A percentile compares a stretch with the other conserved stretches of the same genome.
These are phyloP conservation scores for Ustilago nuda DNA, from an alignment of 1,284 basidiomycete genomes.

Conservation along the genomic window DNA sequence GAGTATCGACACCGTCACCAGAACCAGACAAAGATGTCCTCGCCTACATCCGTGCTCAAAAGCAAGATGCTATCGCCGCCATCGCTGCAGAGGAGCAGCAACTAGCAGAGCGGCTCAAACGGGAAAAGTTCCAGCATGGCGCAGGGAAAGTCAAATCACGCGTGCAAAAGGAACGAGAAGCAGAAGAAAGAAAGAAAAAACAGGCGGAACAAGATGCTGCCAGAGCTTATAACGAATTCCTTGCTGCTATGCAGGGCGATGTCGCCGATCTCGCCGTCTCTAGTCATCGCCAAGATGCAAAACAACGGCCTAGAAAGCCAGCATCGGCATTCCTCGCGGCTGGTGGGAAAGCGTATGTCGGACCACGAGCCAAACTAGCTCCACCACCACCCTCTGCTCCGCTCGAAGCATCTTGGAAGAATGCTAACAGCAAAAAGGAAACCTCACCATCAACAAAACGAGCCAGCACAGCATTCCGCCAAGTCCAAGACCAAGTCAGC, in stretches of 20 bases:
- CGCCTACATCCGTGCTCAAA: slow-evolving; percentile 41
- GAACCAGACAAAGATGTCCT: slow-evolving; percentile 41
- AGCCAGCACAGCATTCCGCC: slow-evolving; percentile 38
- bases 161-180: slow-evolving; percentile 57
- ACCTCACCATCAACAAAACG: slow-evolving; percentile 7
- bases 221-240: slow-evolving; percentile 58
- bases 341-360: slow-evolving; percentile 48
- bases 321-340: slow-evolving; percentile 40
- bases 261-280: slow-evolving; percentile 10
- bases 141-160: slow-evolving; percentile 50
- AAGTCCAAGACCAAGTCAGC: slow-evolving; percentile 28
- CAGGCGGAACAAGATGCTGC: slow-evolving; percentile 56
- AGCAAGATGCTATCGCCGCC: slow-evolving; percentile 7
- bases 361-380: slow-evolving; percentile 4
- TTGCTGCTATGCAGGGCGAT: slow-evolving; percentile 54
- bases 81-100: slow-evolving; percentile 5
- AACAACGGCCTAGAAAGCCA: not conserved
- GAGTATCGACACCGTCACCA: slow-evolving; percentile 16
- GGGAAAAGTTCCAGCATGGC: slow-evolving; percentile 46
- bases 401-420: not conserved
- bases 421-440: not conserved
- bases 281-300: not conserved
- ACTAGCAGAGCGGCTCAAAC: slow-evolving; percentile 39
- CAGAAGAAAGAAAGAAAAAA: slow-evolving; percentile 52
- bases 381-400: too few relatives aligned